phyloP scores from a whole-genome alignment of 1,284 basidiomycete genomes.

The Laetiporus sulphureus region DNA sequence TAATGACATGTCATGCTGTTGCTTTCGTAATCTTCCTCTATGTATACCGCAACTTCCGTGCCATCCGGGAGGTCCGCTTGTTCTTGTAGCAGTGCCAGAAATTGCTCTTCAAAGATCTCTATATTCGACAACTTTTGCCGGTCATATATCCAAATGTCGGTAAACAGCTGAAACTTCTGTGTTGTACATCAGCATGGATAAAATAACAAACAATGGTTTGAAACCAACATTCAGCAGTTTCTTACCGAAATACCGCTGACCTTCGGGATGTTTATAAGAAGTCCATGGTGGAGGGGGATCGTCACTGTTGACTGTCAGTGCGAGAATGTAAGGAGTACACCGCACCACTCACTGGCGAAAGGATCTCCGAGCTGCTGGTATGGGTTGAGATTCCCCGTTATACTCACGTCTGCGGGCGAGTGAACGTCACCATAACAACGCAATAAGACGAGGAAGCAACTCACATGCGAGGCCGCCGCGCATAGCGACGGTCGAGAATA shows the following conservation, averaged over 20 bases:
- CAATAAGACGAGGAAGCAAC: no score
- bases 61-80: no score
- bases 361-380: background rate
- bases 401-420: conserved; percentile 1
- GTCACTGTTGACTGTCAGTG: background rate
- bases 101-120: no score
- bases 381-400: conserved; percentile 10
- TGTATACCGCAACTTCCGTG: no score
- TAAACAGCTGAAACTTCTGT: background rate
- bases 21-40: no score
- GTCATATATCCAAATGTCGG: background rate
- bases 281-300: conserved; percentile 10
- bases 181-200: no score
- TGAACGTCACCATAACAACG: no score
- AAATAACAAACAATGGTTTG: no score
- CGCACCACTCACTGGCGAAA: background rate
- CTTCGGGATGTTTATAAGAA: conserved; percentile 16
- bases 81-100: no score
- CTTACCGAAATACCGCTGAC: conserved; percentile 14
- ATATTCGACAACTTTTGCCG: background rate
- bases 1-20: conserved; percentile 12
- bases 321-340: background rate
- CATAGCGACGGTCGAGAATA: no score
- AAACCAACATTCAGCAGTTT: background rate
- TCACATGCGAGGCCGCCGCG: no score